Base-by-base conservation (phyloP, 768 basidiomycete genomes). In the Suillus cothurnatus region DNA sequence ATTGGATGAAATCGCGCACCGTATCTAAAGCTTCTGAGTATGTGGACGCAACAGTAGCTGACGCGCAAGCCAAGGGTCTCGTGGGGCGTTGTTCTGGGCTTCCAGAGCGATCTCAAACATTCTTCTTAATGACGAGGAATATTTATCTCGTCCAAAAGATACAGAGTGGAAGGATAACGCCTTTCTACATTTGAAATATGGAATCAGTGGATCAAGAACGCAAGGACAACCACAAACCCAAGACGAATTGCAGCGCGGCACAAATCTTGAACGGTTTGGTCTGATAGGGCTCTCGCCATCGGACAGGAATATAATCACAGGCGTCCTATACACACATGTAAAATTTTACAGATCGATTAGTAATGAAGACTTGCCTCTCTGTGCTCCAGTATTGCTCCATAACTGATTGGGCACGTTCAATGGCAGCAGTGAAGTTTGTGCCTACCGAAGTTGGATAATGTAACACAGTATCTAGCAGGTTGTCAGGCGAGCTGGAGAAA, bases 111-210 rank as follows among this genome's bases (percentile, higher is more conserved):
- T 79, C 4, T 81, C 71, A 0, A 79, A 78, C 88, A 88, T 88
- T n/a, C 81, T 76, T 32, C 78, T 77, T 26, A 89, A 73, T 38
- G 68, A 66, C 6, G 8, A 47, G 47, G 66, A 69, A 15, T 45
- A 69, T 36, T 7, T 26, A 15, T 75, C 67, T 2, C 73, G 74
- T 5, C 85, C 88, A 53, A 88, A 88, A 0, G 84, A 81, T 11
- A 88, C 83, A 0, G 86, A 70, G 55, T 88, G 87, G 69, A 88
- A 84, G 0, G 86, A 86, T 0, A 86, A 74, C 0, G 86, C 74
- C 73, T 85, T 84, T 15, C 87, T 88, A 36, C 39, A 26, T 28
- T 53, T 31, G 5, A 38, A 50, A 12, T 65, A 9, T 52, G 50
- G 17, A 26, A 4, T 66, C 36, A 67, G 59, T 19, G 50, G 11